Base-by-base conservation (phyloP, 768 basidiomycete genomes). In the Lyophyllum semitale region DNA sequence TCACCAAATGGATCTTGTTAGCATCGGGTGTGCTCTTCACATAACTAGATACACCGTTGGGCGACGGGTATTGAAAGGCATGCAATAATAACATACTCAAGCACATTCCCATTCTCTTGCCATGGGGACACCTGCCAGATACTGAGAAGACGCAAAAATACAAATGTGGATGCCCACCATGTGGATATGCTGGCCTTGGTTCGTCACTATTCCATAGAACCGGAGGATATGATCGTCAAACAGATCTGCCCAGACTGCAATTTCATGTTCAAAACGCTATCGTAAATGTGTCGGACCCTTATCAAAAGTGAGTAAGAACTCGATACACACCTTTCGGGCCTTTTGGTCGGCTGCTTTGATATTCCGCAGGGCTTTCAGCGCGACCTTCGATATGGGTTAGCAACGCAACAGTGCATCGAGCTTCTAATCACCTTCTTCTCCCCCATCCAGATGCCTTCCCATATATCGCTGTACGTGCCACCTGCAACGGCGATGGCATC, bases 211-310 rank as follows among this genome's bases (percentile, higher is more conserved):
- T 4, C 84, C 83, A 59, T 82, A 77, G 61, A 85, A 77, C n/a
- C 78, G 74, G 23, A 80, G 69, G 20, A 83, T 77, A 48, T 85
- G 77, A n/a, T 73, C 71, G 47, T 85, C 72, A 51, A 73, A 68
- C 38, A 86, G 70, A 46, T 73, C 66, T 15, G 79, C 74, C 84
- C 84, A 86, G 18, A 84, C 71, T 17, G 63, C 59, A n/a, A 85
- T 78, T 67, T 85, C 84, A 48, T 78, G 77, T 61, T 82, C 77
- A 56, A 85, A 82, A 26, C 82, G 78, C 84, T 85, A 51, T 25
- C 17, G 11, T 48, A 53, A 25, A 38, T 37, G 17, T 30, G 50
- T n/a, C 30, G 11, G 27, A 27, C 38, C 8, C n/a, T 22, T 32
- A 8, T 22, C 9, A 15, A 9, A 1, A 51, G 7, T 40, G 17